Evolutionary conservation across 345 rosid genomes (phyloP).

Genomic region (Eucalyptus viminalis): DNA sequence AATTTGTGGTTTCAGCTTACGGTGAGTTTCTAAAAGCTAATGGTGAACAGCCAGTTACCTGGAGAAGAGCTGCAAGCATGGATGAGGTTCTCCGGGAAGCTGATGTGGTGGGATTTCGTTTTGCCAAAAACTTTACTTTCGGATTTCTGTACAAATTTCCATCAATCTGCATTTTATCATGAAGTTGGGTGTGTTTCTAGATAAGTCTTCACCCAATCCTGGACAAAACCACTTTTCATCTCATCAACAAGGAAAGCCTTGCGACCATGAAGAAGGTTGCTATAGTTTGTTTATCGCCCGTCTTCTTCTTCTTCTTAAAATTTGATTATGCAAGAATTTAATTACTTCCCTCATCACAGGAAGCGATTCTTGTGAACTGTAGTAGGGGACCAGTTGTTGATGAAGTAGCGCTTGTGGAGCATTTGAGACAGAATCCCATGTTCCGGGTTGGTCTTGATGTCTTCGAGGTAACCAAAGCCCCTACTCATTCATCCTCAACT

Average conservation of each 20-base stretch:
- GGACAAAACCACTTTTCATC: constrained; percentile 94
- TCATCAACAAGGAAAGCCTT: constrained; percentile 87
- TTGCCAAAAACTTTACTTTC: neutral
- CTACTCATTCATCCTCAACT: neutral
- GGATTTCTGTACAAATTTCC: neutral
- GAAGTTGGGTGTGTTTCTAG: constrained; percentile 13
- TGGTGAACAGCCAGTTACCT: constrained; percentile 75
- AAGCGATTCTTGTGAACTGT: constrained; percentile 92
- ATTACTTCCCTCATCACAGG: constrained; percentile 22
- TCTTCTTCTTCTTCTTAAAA: neutral
- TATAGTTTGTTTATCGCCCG: neutral
- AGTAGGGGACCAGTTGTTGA: constrained; percentile 93
- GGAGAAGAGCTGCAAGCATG: constrained; percentile 89
- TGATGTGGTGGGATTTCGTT: constrained; percentile 46
- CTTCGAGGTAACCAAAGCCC: constrained; percentile 48
- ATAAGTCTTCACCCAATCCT: constrained; percentile 94
- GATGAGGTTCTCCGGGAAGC: constrained; percentile 89
- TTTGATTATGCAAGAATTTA: neutral
- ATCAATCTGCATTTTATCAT: neutral
- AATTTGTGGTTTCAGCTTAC: constrained; percentile 39
- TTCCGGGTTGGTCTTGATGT: constrained; percentile 98
- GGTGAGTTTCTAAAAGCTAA: constrained; percentile 75
- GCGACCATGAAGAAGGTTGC: constrained; percentile 89
- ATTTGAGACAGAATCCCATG: constrained; percentile 85
- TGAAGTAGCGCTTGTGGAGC: constrained; percentile 86